Percentiles rank a stretch among this genome's conserved stretches.
phyloP scores from a whole-genome alignment of 176 grass and related monocot species.

The Dactylis glomerata region DNA sequence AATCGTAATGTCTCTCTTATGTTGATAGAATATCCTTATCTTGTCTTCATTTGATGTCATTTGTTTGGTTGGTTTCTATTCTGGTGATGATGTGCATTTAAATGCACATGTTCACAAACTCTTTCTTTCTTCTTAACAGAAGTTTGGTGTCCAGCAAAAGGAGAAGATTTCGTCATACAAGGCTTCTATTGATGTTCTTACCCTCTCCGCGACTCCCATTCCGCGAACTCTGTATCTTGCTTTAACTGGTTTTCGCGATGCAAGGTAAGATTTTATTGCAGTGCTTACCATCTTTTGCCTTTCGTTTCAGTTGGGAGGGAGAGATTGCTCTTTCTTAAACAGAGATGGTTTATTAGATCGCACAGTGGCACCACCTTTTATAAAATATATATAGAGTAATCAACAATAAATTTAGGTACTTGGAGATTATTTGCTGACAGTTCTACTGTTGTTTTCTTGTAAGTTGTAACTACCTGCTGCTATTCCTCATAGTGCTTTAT shows the following conservation, averaged over 20 bases:
- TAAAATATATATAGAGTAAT: neutral
- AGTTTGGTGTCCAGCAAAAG: constrained; percentile 98
- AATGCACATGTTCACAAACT: constrained; percentile 21
- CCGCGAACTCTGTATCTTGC: constrained; percentile 96
- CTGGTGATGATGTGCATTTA: neutral
- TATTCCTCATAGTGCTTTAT: neutral
- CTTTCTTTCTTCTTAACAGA: constrained; percentile 39
- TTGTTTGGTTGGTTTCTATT: constrained; percentile 10
- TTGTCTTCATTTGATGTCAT: constrained; percentile 3
- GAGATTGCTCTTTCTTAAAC: neutral
- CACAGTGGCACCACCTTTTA: neutral
- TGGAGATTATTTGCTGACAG: constrained; percentile 6
- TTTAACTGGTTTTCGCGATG: constrained; percentile 97
- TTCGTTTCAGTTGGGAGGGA: neutral
- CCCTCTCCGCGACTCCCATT: constrained; percentile 95
- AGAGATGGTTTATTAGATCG: constrained; percentile 1
- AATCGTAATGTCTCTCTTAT: neutral
- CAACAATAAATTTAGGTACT: neutral
- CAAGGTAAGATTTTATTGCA: constrained; percentile 54
- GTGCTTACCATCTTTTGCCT: neutral
- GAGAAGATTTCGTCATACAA: constrained; percentile 96
- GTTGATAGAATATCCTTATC: neutral
- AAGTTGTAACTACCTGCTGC: neutral
- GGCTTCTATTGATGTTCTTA: constrained; percentile 89
- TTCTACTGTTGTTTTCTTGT: neutral